phyloP scores from a whole-genome alignment of 768 basidiomycete genomes.

The Rhodotorula toruloides region DNA sequence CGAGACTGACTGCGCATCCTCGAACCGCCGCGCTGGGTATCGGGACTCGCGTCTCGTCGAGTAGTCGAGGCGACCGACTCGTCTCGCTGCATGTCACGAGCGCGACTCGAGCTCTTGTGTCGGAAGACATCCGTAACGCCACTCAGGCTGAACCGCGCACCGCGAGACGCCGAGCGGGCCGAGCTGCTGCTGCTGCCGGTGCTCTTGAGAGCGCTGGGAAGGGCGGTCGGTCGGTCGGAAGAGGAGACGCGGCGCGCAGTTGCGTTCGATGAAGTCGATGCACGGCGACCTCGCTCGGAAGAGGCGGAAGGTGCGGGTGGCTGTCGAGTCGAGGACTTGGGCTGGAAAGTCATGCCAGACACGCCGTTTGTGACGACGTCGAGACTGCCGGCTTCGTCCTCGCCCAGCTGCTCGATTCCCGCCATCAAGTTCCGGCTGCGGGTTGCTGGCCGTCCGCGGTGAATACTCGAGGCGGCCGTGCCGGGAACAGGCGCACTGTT shows the following conservation, averaged over 20 bases:
- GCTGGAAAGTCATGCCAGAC: slow-evolving; percentile 8
- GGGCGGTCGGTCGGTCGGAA: neutral
- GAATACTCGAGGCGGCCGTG: slow-evolving; percentile 14
- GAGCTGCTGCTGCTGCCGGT: neutral
- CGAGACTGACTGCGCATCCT: slow-evolving; percentile 24
- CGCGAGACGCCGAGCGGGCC: slow-evolving; percentile 11
- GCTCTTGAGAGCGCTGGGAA: slow-evolving; percentile 13
- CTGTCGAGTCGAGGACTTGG: neutral
- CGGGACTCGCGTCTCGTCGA: slow-evolving; percentile 9
- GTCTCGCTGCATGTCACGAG: neutral
- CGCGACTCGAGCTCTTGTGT: slow-evolving; percentile 29
- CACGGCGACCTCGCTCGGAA: slow-evolving; percentile 9
- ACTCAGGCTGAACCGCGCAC: slow-evolving; percentile 22
- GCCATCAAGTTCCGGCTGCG: neutral
- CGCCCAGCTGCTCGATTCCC: neutral
- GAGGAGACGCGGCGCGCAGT: neutral
- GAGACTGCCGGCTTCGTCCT: neutral
- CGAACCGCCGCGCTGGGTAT: neutral
- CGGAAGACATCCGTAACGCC: slow-evolving; percentile 27
- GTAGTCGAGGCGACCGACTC: neutral
- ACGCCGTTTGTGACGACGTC: slow-evolving; percentile 5
- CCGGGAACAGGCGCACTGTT: slow-evolving; percentile 14
- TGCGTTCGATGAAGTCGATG: neutral
- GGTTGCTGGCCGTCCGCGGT: slow-evolving; percentile 14
- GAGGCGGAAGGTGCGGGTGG: neutral